Conservation (phyloP, 805 yeast genomes). For the Suhomyces sp. region DNA sequence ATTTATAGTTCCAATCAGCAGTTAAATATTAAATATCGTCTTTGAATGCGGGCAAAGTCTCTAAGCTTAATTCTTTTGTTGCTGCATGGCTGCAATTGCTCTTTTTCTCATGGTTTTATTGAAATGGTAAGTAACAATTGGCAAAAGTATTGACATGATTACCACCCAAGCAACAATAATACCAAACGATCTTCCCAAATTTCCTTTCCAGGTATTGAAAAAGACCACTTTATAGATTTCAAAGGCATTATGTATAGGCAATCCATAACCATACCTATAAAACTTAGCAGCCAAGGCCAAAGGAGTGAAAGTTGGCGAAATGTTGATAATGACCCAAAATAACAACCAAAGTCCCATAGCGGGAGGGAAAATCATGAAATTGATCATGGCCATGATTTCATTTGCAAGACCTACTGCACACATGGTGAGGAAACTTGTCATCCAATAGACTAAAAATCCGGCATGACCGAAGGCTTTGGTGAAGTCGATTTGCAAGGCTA, state of each 20-base stretch:
- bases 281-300: constrained; percentile 32
- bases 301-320: constrained; percentile 33
- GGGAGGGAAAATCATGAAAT: constrained; percentile 57
- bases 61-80: not conserved
- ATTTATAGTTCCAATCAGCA: too few relatives aligned
- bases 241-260: constrained; percentile 32
- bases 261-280: constrained; percentile 33
- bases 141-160: constrained; percentile 42
- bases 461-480: constrained; percentile 56
- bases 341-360: constrained; percentile 52
- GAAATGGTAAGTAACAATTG: constrained; percentile 43
- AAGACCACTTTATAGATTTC: constrained; percentile 31
- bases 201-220: constrained; percentile 32
- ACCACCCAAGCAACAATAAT: constrained; percentile 39
- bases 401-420: constrained; percentile 74
- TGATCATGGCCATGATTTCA: constrained; percentile 57
- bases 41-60: not conserved
- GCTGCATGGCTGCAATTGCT: constrained; percentile 18
- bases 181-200: constrained; percentile 25
- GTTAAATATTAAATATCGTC: not conserved
- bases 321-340: constrained; percentile 26
- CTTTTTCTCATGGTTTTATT: constrained; percentile 31
- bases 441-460: constrained; percentile 76
- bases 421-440: constrained; percentile 64
- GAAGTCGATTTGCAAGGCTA: constrained; percentile 66